These are phyloP conservation scores for Eucalyptus marginata DNA, from an alignment of 345 rosid genomes.

Conservation along the genomic window DNA sequence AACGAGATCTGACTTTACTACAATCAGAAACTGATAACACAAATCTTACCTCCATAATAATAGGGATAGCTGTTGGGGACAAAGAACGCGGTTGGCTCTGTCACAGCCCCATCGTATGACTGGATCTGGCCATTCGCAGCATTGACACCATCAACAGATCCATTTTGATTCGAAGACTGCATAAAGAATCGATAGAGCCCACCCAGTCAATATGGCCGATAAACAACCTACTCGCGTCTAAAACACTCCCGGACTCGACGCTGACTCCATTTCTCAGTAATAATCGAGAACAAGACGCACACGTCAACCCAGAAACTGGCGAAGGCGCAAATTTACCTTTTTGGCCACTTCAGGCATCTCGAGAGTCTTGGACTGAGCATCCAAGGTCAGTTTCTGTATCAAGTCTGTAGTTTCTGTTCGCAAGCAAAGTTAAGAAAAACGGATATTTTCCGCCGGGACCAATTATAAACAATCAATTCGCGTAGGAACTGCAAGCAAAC, in stretches of 20 bases:
- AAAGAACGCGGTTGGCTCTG: conserved; percentile 28
- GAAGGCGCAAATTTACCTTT: conserved; percentile 4
- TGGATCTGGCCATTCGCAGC: conserved; percentile 21
- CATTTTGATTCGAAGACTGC: conserved; percentile 11
- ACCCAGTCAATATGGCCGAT: not conserved
- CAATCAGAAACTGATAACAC: not conserved
- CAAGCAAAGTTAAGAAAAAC: conserved; percentile 2
- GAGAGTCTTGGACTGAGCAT: conserved; percentile 10
- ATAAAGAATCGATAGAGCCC: not conserved
- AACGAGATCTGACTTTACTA: not conserved
- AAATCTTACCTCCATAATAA: conserved; percentile 22
- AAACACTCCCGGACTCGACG: not conserved
- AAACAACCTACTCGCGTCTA: not conserved
- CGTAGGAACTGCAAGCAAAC: not conserved
- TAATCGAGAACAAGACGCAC: not conserved
- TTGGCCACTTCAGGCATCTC: conserved; percentile 22
- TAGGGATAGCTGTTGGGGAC: conserved; percentile 19
- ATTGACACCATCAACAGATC: conserved; percentile 7
- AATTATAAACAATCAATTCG: not conserved
- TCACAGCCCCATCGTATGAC: conserved; percentile 12
- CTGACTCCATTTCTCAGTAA: not conserved
- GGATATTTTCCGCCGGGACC: not conserved
- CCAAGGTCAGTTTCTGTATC: conserved; percentile 22
- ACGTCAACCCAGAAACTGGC: not conserved
- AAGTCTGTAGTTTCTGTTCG: conserved; percentile 20